Percentiles rank a stretch among this genome's conserved stretches.
phyloP scores from a whole-genome alignment of 768 basidiomycete species.

The Leucogyrophana mollusca region DNA sequence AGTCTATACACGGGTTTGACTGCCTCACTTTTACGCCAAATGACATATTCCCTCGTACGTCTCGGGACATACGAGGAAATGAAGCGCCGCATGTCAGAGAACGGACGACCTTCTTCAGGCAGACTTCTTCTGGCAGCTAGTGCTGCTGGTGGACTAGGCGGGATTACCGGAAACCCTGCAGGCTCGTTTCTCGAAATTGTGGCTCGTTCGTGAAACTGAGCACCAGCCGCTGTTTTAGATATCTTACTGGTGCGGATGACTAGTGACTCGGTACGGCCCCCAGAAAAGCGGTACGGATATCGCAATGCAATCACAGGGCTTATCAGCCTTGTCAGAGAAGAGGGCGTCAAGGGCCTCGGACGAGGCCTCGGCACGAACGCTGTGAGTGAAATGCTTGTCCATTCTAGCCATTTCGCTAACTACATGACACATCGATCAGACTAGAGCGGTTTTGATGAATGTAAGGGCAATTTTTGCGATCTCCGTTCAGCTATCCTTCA shows the following conservation, averaged over 20 bases:
- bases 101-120: slow-evolving; percentile 51
- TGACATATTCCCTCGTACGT: slow-evolving; percentile 88
- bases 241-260: slow-evolving; percentile 85
- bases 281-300: slow-evolving; percentile 75
- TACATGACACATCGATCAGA: slow-evolving; percentile 29
- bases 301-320: slow-evolving; percentile 77
- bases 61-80: slow-evolving; percentile 81
- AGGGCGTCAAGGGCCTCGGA: slow-evolving; percentile 66
- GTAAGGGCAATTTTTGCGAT: slow-evolving; percentile 53
- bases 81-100: slow-evolving; percentile 53
- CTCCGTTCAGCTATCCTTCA: too few relatives aligned
- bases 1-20: slow-evolving; percentile 81
- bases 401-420: slow-evolving; percentile 2
- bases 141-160: slow-evolving; percentile 77
- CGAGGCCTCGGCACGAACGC: slow-evolving; percentile 80
- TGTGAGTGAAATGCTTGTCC: slow-evolving; percentile 37
- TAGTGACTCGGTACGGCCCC: slow-evolving; percentile 74
- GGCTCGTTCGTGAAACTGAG: background rate
- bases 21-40: slow-evolving; percentile 83
- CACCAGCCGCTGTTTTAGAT: slow-evolving; percentile 37
- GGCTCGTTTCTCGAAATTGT: slow-evolving; percentile 32
- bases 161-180: slow-evolving; percentile 83
- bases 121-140: slow-evolving; percentile 63
- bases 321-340: slow-evolving; percentile 58
- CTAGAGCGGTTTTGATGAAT: slow-evolving; percentile 73